Evolutionary conservation across 2,329 filamentous ascomycete species (phyloP).

Genomic region (Sclerotiophoma versabilis): DNA sequence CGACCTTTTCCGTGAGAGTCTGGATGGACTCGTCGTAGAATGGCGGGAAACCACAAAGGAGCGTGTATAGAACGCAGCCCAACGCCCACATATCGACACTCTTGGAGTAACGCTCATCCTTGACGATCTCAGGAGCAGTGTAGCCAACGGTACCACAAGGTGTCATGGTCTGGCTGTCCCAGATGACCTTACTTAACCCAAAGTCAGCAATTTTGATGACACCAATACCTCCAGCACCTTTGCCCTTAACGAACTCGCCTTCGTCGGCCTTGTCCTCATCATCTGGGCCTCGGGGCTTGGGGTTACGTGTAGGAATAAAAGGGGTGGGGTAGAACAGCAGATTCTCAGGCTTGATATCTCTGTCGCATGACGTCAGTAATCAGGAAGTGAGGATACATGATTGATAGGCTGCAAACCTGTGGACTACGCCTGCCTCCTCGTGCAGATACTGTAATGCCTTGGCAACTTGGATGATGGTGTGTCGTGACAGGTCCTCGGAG

Average conservation of each 20-base stretch:
- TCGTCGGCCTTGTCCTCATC: conserved; percentile 98
- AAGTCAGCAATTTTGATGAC: conserved; percentile 98
- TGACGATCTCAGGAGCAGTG: conserved; percentile 97
- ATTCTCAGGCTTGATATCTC: conserved; percentile 98
- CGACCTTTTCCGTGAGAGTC: conserved; percentile 95
- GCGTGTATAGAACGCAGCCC: conserved; percentile 94
- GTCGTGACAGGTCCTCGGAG: conserved; percentile 91
- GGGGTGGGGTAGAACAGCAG: conserved; percentile 89
- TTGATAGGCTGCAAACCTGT: conserved; percentile 71
- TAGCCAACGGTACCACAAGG: conserved; percentile 99
- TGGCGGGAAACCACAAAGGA: conserved; percentile 95
- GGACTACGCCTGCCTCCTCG: conserved; percentile 92
- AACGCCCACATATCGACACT: conserved; percentile 99
- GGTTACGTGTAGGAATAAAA: conserved; percentile 78
- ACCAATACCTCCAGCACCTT: conserved; percentile 89
- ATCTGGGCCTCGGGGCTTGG: conserved; percentile 81
- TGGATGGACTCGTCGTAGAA: conserved; percentile 99
- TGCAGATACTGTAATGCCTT: conserved; percentile 92
- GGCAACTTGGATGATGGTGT: conserved; percentile 96
- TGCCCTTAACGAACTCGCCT: conserved; percentile 84
- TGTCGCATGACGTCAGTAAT: conserved; percentile 56
- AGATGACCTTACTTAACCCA: conserved; percentile 95
- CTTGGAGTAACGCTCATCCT: conserved; percentile 98
- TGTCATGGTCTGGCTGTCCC: conserved; percentile 98
- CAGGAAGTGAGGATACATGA: neutral